Percentiles rank a stretch among this genome's conserved stretches.
Evolutionary conservation across 352 stramenopile species (phyloP).

Genomic region (Phytophthora agathidicida): DNA sequence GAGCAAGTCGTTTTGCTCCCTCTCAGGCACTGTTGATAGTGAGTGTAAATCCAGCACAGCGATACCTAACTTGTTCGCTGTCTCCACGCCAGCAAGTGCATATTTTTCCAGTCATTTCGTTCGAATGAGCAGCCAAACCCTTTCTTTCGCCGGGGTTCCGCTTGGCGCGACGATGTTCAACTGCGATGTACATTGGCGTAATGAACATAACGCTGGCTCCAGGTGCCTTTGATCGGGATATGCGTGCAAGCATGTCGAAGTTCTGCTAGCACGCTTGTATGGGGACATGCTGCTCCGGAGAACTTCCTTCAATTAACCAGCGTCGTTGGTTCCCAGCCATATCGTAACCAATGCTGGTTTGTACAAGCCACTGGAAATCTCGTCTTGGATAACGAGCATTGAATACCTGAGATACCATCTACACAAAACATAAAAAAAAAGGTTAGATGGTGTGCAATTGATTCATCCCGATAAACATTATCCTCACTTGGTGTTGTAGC

Average conservation of each 20-base stretch:
- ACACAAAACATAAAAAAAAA: neutral
- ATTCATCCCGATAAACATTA: too few relatives aligned
- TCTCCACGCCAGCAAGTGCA: constrained; percentile 46
- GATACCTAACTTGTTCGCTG: constrained; percentile 32
- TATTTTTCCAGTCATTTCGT: constrained; percentile 48
- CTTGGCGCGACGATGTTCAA: constrained; percentile 14
- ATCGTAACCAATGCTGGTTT: constrained; percentile 48
- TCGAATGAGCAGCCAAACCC: constrained; percentile 42
- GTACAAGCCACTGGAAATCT: constrained; percentile 32
- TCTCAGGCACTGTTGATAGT: constrained; percentile 43
- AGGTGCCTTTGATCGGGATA: constrained; percentile 21
- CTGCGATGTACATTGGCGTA: constrained; percentile 35
- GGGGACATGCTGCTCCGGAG: constrained; percentile 47
- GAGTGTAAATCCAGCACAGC: constrained; percentile 47
- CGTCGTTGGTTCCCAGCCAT: constrained; percentile 66
- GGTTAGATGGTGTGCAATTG: neutral
- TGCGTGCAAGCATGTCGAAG: constrained; percentile 34
- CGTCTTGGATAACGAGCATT: constrained; percentile 30
- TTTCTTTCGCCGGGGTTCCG: constrained; percentile 18
- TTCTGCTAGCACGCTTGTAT: constrained; percentile 49
- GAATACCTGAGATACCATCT: constrained; percentile 42
- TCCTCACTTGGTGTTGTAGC: constrained; percentile 57
- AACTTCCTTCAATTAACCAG: constrained; percentile 39
- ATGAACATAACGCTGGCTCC: constrained; percentile 30
- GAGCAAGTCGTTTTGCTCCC: constrained; percentile 32